Percentiles rank a stretch among this genome's conserved stretches.
Conservation (phyloP, 805 yeast species). For the Sungouiozyma intestinalis region DNA sequence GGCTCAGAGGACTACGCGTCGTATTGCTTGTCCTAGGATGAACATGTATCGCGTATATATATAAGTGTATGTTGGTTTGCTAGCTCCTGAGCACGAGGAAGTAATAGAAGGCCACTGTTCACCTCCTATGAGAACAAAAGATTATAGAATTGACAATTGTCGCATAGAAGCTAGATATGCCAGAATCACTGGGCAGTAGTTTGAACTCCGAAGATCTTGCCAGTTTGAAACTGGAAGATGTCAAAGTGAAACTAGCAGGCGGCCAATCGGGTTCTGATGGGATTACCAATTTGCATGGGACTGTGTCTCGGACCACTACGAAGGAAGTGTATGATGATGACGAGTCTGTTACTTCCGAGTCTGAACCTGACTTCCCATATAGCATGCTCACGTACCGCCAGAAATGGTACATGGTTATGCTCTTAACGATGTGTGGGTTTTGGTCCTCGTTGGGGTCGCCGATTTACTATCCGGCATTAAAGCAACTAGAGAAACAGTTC, state of each 20-base stretch:
- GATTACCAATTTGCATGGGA: constrained; percentile 5
- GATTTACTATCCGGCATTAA: constrained; percentile 72
- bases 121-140: no score
- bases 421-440: constrained; percentile 32
- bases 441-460: constrained; percentile 72
- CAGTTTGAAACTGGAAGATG: not conserved
- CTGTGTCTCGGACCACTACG: constrained; percentile 15
- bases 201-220: not conserved
- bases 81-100: no score
- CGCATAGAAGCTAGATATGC: no score
- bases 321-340: constrained; percentile 11
- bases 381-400: constrained; percentile 18
- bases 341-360: not conserved
- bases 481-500: constrained; percentile 45
- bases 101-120: no score
- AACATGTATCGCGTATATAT: no score
- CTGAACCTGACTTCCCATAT: constrained; percentile 11
- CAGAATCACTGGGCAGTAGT: not conserved
- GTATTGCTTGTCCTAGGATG: no score
- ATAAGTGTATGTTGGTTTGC: no score
- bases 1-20: no score
- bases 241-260: not conserved
- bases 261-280: not conserved
- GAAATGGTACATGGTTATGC: constrained; percentile 25
- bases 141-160: no score